Evolutionary conservation across 2,329 filamentous ascomycete genomes (phyloP), one percentile per base, ranked within the genome.

Genomic region (Exophiala viscosa): DNA sequence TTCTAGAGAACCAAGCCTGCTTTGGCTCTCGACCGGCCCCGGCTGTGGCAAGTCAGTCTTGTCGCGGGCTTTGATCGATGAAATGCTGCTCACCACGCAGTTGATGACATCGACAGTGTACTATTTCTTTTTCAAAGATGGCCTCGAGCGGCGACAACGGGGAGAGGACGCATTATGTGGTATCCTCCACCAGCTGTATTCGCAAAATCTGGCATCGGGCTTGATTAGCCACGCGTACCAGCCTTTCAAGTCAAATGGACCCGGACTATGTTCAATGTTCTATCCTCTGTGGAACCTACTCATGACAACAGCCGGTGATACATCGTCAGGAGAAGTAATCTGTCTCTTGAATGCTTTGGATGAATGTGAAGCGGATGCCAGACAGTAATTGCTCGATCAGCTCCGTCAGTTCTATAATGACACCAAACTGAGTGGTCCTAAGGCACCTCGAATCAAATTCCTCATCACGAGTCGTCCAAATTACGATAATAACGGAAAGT

Each of bases 21-120:
- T 74, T 17, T 72, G 65, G 70, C 60, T 73, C 5, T 70, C 69
- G 11, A 70, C 70, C 1, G 69, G 71, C 48, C 69, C 69, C 14
- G 70, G 70, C 23, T 73, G 68, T 52, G 70, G 71, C 5, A 73
- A 73, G 54, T 73, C 70, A 18, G 70, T 73, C 0, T 61, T 73
- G 0, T 54, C 68, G 0, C 65, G 60, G 58, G 66, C 63, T 2
- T 60, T 73, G 0, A 60, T 73, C 8, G 66, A 73, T 42, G 23
- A 64, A 1, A 58, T 65, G 28, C 52, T 71, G 6, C 40, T 47
- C 14, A 51, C 7, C 31, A 48, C 36, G 6, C 48, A 43, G 13
- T 2, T 2, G 14, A 18, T 17, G 35, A 14, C 53, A 28, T 34
- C 33, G 18, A 62, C 62, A 1, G 60, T 66, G 4, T 70, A 66